phyloP scores from a whole-genome alignment of 371 early-diverging fungal species.

The Syncephalastrum monosporum region DNA sequence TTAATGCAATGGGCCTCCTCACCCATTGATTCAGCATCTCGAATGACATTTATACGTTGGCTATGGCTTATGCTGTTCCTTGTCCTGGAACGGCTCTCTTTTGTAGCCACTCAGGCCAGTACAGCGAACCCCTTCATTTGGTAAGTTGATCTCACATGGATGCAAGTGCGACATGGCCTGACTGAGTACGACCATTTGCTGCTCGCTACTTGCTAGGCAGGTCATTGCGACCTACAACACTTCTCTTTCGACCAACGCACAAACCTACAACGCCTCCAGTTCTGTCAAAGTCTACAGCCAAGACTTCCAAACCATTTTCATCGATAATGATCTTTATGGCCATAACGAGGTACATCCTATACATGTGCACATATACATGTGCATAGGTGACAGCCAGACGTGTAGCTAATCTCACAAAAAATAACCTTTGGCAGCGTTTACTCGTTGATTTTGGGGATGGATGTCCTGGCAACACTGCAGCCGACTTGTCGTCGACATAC shows the following conservation, averaged over 20 bases:
- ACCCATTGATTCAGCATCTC: no score
- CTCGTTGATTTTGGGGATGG: conserved; percentile 18
- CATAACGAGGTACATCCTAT: conserved; percentile 24
- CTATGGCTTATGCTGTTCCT: no score
- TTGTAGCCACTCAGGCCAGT: not conserved
- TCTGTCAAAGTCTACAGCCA: conserved; percentile 33
- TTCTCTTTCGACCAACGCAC: conserved; percentile 21
- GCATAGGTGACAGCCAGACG: not conserved
- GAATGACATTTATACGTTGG: no score
- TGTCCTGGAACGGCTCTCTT: no score
- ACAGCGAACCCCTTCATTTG: conserved; percentile 9
- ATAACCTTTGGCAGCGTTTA: conserved; percentile 5
- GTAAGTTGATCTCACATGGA: not conserved
- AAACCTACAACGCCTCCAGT: conserved; percentile 17
- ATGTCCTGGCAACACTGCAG: conserved; percentile 1
- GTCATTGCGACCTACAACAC: not conserved
- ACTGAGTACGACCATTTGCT: not conserved
- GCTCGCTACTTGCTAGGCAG: not conserved
- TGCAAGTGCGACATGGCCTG: not conserved
- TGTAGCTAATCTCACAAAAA: no score
- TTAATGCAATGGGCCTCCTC: no score
- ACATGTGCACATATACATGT: not conserved
- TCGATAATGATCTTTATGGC: conserved; percentile 26
- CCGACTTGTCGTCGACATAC: conserved; percentile 2
- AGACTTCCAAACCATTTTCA: conserved; percentile 39